Percentiles rank a stretch among this genome's conserved stretches.
phyloP scores from a whole-genome alignment of 179 eudicot species.

The Gypsophila paniculata region DNA sequence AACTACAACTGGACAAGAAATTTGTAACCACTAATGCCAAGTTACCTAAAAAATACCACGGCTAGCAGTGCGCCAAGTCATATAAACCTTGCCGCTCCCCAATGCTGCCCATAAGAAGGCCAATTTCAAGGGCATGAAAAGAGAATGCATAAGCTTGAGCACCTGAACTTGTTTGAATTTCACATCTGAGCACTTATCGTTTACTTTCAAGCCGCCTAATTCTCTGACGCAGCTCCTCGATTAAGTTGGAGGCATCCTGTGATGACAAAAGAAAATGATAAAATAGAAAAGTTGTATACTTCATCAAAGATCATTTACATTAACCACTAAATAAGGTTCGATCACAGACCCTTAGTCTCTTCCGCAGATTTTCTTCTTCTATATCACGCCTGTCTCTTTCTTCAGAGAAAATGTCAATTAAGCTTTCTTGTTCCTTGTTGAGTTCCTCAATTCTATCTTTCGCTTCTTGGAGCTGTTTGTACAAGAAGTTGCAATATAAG shows the following conservation, averaged over 20 bases:
- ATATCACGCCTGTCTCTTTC: slow-evolving; percentile 76
- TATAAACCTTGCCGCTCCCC: not conserved
- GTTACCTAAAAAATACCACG: slow-evolving; percentile 12
- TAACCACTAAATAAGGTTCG: not conserved
- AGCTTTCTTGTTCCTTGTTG: slow-evolving; percentile 70
- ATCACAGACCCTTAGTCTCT: slow-evolving; percentile 53
- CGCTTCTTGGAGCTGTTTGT: slow-evolving; percentile 58
- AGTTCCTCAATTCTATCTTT: slow-evolving; percentile 44
- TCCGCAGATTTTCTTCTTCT: slow-evolving; percentile 70
- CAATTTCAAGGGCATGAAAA: not conserved
- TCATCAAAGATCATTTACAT: not conserved
- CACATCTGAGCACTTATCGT: slow-evolving; percentile 15
- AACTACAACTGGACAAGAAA: not conserved
- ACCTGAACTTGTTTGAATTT: not conserved
- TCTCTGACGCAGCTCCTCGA: slow-evolving; percentile 56
- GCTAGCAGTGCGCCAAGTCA: slow-evolving; percentile 6
- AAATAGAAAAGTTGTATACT: not conserved
- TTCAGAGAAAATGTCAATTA: slow-evolving; percentile 69
- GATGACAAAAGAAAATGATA: not conserved
- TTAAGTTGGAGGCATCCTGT: slow-evolving; percentile 65
- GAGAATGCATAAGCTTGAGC: slow-evolving; percentile 18
- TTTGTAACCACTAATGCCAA: not conserved
- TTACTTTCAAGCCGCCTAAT: slow-evolving; percentile 40
- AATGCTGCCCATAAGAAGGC: not conserved
- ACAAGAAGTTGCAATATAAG: not conserved